Evolutionary conservation across 257 asterid species (phyloP), one percentile per base, ranked within the genome.

Genomic region (Solanum dulcamara): DNA sequence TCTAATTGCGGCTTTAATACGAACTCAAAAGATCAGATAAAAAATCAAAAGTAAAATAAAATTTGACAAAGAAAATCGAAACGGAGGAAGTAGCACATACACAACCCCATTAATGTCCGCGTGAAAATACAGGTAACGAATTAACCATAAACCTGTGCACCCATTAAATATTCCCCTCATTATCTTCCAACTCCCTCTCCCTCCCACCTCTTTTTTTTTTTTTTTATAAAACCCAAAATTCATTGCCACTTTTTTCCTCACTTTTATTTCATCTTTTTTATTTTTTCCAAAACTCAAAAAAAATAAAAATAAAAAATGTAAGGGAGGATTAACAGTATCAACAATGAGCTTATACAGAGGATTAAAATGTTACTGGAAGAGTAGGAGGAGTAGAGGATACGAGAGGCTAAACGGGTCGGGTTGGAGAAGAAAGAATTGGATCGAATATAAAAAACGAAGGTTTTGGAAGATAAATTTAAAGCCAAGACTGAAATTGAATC

Each of bases 301-400:
- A 37, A 15, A n/a, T 14, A 5, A 12, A 26, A n/a, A n/a, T n/a
- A n/a, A n/a, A 5, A 79, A 50, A 91, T 92, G 94, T 94, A 91
- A 84, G 93, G 93, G n/a, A 14, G 60, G 38, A 75, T 28, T 26
- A 8, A 44, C 81, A 24, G 81, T 3, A 24, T 42, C 81, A 74
- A 24, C 59, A 74, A 90, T 1, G 68, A 42, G 85, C 0, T 85
- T 85, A 1, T 85, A 48, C 90, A 86, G 66, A 81, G 94, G 92
- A 87, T 83, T 90, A 81, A 87, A 28, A 83, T 87, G 93, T 7
- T 90, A 90, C 95, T 92, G 95, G 95, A 28, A 28, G 22, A 88
- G 94, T 66, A 70, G 89, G 80, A 70, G 91, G 83, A 81, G 37
- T 18, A 40, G 11, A 70, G 90, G 94, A 81, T 93, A 93, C 90